Conservation (phyloP, 2,329 filamentous ascomycete genomes). For the Colletotrichum lentis region DNA sequence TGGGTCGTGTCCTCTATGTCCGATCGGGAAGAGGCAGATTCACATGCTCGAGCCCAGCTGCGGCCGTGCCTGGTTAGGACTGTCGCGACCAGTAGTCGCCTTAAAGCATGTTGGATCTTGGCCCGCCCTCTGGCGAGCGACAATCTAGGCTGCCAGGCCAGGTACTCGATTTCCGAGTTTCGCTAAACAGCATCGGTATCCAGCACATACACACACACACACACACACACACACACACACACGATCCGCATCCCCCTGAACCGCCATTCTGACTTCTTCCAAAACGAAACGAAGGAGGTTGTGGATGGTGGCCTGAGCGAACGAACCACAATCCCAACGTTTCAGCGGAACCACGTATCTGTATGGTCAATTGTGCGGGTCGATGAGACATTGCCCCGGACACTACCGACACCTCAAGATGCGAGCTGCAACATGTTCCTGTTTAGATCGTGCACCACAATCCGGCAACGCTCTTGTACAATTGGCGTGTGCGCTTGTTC, state of each 20-base stretch:
- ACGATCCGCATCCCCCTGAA: conserved; percentile 12
- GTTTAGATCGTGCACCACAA: conserved; percentile 15
- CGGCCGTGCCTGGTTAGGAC: conserved; percentile 15
- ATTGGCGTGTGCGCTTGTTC: background rate
- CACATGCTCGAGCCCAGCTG: conserved; percentile 24
- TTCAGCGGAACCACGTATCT: conserved; percentile 25
- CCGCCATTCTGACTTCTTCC: conserved; percentile 23
- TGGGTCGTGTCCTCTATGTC: background rate
- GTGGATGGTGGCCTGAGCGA: conserved; percentile 33
- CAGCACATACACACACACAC: background rate
- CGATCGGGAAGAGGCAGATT: background rate
- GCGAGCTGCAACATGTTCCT: conserved; percentile 1
- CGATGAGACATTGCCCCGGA: background rate
- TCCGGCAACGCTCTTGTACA: conserved; percentile 22
- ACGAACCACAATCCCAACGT: conserved; percentile 30
- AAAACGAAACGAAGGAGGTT: conserved; percentile 27
- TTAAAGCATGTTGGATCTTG: conserved; percentile 1
- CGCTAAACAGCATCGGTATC: conserved; percentile 2
- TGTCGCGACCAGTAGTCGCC: no score
- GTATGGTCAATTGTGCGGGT: conserved; percentile 10
- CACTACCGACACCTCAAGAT: background rate
- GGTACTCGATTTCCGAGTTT: background rate
- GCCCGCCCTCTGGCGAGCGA: no score
- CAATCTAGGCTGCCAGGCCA: background rate
- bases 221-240: no score